phyloP scores from a whole-genome alignment of 2,329 filamentous ascomycete species.

The Biscogniauxia sp. region DNA sequence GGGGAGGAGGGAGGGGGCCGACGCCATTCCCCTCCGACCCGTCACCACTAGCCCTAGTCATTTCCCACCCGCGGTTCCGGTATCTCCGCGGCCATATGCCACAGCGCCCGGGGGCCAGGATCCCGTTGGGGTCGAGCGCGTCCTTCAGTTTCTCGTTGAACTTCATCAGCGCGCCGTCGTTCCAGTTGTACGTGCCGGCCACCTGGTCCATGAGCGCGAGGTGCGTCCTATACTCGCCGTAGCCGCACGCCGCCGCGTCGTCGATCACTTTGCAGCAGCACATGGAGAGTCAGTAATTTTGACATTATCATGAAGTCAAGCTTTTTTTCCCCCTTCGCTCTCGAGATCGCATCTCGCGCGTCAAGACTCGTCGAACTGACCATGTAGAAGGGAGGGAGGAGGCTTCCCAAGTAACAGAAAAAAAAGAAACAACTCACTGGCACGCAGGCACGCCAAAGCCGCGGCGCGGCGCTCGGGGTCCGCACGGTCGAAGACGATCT shows the following conservation, averaged over 20 bases:
- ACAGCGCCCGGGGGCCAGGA: slow-evolving; percentile 32
- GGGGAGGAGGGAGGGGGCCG: slow-evolving; percentile 1
- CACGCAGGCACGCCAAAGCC: slow-evolving; percentile 28
- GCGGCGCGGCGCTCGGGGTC: slow-evolving; percentile 22
- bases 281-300: no score
- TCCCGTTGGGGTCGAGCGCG: slow-evolving; percentile 39
- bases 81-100: slow-evolving; percentile 35
- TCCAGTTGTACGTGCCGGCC: slow-evolving; percentile 41
- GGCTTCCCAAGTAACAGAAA: no score
- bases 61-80: slow-evolving; percentile 35
- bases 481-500: slow-evolving; percentile 33
- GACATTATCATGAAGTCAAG: no score
- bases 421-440: slow-evolving; percentile 6
- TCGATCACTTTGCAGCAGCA: slow-evolving; percentile 26
- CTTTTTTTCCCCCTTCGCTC: no score
- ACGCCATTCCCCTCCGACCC: slow-evolving; percentile 34
- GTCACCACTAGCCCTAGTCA: slow-evolving; percentile 32
- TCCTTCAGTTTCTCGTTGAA: slow-evolving; percentile 43
- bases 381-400: no score
- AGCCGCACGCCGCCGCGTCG: slow-evolving; percentile 38
- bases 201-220: slow-evolving; percentile 45
- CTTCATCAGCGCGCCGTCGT: slow-evolving; percentile 38
- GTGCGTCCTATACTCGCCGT: slow-evolving; percentile 45
- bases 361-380: no score
- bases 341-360: no score